These are phyloP conservation scores for Logfia minima DNA, from an alignment of 129 eudicot species.

Conservation along the genomic window DNA sequence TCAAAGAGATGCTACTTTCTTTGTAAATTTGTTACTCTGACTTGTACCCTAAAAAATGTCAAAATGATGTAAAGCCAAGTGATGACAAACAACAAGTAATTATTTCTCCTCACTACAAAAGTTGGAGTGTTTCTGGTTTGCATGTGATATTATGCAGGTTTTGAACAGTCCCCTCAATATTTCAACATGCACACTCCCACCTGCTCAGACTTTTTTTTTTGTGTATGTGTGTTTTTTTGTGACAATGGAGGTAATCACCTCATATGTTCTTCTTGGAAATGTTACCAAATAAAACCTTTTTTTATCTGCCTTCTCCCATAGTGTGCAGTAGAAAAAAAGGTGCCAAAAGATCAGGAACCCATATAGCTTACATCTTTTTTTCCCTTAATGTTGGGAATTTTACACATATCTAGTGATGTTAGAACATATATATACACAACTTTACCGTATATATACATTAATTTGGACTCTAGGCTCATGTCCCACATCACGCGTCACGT, in stretches of 20 bases:
- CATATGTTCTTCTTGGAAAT: no score
- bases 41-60: slow-evolving; percentile 17
- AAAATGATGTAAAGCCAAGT: slow-evolving; percentile 12
- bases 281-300: no score
- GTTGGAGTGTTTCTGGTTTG: slow-evolving; percentile 18
- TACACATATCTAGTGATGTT: neutral
- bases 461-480: neutral
- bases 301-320: no score
- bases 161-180: slow-evolving; percentile 26
- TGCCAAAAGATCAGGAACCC: neutral
- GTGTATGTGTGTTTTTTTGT: no score
- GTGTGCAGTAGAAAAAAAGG: neutral
- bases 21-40: slow-evolving; percentile 16
- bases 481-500: neutral
- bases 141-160: slow-evolving; percentile 39
- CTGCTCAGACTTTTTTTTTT: slow-evolving; percentile 15
- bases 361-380: neutral
- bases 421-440: neutral
- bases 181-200: slow-evolving; percentile 20
- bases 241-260: neutral
- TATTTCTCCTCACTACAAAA: slow-evolving; percentile 18
- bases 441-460: neutral
- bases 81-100: slow-evolving; percentile 21
- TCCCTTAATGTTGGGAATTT: neutral
- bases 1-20: slow-evolving; percentile 3